Conservation (phyloP, 2,329 filamentous ascomycete species). For the Periglandula ipomoeae region DNA sequence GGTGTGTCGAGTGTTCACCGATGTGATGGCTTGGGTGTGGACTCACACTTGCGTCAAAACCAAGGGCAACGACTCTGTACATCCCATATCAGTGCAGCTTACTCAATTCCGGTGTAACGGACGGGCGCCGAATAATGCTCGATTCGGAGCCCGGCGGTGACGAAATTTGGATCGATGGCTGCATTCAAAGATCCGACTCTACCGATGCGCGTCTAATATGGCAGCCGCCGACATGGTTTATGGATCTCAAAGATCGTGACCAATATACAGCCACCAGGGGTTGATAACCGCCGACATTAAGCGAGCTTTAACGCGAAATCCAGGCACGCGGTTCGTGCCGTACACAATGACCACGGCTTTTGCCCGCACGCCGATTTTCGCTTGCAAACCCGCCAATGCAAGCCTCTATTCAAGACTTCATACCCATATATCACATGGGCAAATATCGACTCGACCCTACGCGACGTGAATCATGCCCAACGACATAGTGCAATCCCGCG, state of each 20-base stretch:
- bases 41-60: no score
- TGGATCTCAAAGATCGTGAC: neutral
- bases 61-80: no score
- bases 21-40: no score
- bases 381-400: neutral
- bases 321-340: neutral
- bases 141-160: neutral
- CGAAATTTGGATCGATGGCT: neutral
- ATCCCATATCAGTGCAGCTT: no score
- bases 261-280: neutral
- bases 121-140: neutral
- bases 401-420: neutral
- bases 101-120: no score
- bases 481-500: neutral
- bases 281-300: neutral
- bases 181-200: neutral
- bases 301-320: neutral
- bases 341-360: neutral
- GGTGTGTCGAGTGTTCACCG: no score
- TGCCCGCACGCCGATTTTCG: neutral
- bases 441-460: neutral
- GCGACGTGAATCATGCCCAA: neutral
- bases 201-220: neutral
- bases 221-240: neutral
- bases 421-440: neutral